Base-by-base conservation (phyloP, 2,329 filamentous ascomycete species). In the Botryotinia globosa region DNA sequence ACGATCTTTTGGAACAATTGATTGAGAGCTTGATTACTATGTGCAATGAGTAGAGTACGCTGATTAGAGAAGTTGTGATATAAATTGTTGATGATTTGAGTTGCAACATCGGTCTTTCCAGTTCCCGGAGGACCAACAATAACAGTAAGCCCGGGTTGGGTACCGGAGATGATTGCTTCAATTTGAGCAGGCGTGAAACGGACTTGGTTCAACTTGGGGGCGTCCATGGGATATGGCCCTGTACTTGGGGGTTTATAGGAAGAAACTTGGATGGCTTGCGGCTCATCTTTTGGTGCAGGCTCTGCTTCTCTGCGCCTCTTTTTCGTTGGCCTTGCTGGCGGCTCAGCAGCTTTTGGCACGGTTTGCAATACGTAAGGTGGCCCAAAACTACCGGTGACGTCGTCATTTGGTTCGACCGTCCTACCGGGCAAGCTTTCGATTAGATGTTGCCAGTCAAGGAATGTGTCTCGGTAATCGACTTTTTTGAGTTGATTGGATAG, bases 101-200 rank as follows among this genome's bases (percentile, higher is more conserved):
- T 98, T 65, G 94, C 94, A 70, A 99, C 96, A 82, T 99, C 96
- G n/a, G 96, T 99, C 85, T 99, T 99, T 75, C 97, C 96, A 10
- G 96, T 99, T 71, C 96, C 96, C 12, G 96, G 96, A 71, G 96
- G 96, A 1, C 96, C 96, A 75, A 99, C 93, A 77, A 99, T 92
- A 65, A 99, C 89, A 1, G 95, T 98, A 69, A 99, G 86, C 32
- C 97, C 96, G 51, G 96, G 95, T 79, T 99, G 97, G 10, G 93
- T 94, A 32, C 96, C 96, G 58, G 95, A 98, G 74, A 92, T 90
- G 78, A 99, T 96, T 39, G 96, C 96, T 81, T 98, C 93, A 42
- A 97, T 88, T 82, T 98, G 96, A 54, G 92, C 89, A 48, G 95
- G 90, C 7, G 96, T 99, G 80, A 98, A 99, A 44, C 94, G 92